Conservation (phyloP, 2,329 filamentous ascomycete genomes). For the Verticillium longisporum region DNA sequence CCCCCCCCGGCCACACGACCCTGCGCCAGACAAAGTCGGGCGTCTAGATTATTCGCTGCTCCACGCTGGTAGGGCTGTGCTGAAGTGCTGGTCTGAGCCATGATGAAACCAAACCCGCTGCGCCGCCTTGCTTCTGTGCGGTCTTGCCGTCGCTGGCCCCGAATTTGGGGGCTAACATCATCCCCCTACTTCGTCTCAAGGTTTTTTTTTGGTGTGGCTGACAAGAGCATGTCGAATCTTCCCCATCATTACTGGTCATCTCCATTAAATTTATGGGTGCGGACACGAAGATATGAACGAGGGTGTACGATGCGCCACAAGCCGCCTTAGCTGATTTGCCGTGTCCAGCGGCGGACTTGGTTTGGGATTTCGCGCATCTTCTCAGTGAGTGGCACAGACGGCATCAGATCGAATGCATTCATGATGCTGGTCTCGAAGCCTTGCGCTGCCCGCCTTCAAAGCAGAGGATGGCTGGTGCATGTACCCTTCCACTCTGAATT, state of each 20-base stretch:
- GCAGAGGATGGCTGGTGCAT: neutral
- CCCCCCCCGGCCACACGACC: neutral
- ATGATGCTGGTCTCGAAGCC: neutral
- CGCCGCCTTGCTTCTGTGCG: neutral
- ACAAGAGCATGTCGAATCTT: neutral
- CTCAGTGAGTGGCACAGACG: neutral
- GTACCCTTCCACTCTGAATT: neutral
- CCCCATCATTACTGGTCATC: neutral
- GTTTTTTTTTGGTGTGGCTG: neutral
- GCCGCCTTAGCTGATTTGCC: neutral
- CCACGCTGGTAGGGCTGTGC: slow-evolving; percentile 1
- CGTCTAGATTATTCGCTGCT: neutral
- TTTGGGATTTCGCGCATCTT: too few relatives aligned
- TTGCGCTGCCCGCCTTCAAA: neutral
- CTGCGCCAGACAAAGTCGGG: neutral
- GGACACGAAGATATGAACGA: neutral
- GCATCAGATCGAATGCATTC: neutral
- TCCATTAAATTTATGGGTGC: neutral
- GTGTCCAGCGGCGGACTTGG: neutral
- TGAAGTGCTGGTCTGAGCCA: neutral
- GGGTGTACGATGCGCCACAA: neutral
- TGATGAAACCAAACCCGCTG: neutral
- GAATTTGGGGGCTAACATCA: neutral
- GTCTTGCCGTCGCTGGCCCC: neutral
- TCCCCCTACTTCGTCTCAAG: neutral